These are phyloP conservation scores for Multifurca ochricompacta DNA, from an alignment of 768 basidiomycete species.

Conservation along the genomic window DNA sequence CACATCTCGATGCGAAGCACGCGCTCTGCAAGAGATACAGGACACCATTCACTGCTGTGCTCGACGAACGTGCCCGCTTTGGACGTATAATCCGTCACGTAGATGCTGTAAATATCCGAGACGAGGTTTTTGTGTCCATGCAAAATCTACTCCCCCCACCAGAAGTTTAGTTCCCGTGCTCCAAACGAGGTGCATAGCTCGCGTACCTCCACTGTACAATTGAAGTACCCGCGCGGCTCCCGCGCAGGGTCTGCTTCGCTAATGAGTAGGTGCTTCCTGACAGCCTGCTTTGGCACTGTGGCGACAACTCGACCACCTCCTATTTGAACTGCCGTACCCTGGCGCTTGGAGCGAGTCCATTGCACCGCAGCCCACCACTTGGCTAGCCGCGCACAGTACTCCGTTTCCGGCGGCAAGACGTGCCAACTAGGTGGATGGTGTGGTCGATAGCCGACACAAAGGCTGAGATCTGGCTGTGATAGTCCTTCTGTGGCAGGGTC, in stretches of 20 bases:
- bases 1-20: constrained; percentile 22
- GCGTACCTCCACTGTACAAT: constrained; percentile 41
- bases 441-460: background rate
- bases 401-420: background rate
- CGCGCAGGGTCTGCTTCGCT: constrained; percentile 41
- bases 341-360: constrained; percentile 7
- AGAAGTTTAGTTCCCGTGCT: background rate
- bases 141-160: constrained; percentile 3
- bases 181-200: background rate
- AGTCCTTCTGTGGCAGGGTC: background rate
- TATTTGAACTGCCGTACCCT: constrained; percentile 14
- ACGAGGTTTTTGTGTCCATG: constrained; percentile 11
- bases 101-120: constrained; percentile 17
- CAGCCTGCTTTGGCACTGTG: background rate
- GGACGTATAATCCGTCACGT: constrained; percentile 21
- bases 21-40: constrained; percentile 10
- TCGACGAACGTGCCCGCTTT: constrained; percentile 5
- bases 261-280: constrained; percentile 40
- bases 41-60: constrained; percentile 16
- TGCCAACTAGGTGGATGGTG: constrained; percentile 1
- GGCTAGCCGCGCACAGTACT: constrained; percentile 11
- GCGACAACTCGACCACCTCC: constrained; percentile 11
- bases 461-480: constrained; percentile 1
- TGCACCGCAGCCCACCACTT: constrained; percentile 20
- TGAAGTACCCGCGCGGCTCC: constrained; percentile 45